Conservation (phyloP, 2,329 filamentous ascomycete species). For the Penicillium italicum region DNA sequence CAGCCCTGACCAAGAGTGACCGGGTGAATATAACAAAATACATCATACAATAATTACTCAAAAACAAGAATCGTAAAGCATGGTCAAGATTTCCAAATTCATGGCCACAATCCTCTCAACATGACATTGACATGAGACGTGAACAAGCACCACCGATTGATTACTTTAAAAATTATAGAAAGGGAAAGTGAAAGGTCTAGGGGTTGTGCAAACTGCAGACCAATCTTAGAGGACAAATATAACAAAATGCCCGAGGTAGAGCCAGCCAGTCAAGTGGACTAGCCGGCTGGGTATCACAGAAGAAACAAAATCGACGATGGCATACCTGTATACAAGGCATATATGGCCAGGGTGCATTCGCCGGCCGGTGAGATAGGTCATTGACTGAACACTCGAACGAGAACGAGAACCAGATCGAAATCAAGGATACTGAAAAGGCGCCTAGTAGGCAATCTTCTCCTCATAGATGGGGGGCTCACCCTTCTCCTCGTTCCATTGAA, state of each 20-base stretch:
- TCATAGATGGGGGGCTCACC: constrained; percentile 58
- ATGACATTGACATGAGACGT: constrained; percentile 3
- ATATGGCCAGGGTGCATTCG: not conserved
- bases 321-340: not conserved
- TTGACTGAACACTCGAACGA: not conserved
- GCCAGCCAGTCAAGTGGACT: constrained; percentile 3
- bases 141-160: not conserved
- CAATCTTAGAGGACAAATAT: not conserved
- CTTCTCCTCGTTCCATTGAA: constrained; percentile 56
- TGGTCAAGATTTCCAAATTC: not conserved
- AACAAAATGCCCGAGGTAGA: constrained; percentile 10
- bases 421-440: not conserved
- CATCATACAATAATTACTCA: not conserved
- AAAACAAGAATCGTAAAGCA: not conserved
- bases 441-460: constrained; percentile 54
- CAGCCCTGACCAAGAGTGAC: not conserved
- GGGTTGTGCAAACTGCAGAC: too few species aligned
- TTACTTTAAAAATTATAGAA: constrained; percentile 12
- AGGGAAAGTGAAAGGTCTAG: not conserved
- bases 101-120: not conserved
- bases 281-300: constrained; percentile 22
- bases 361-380: not conserved
- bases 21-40: not conserved
- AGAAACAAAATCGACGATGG: not conserved
- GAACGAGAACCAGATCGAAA: not conserved